These are phyloP conservation scores for Schwanniomyces sp. DNA, from an alignment of 805 yeast species.

Conservation along the genomic window DNA sequence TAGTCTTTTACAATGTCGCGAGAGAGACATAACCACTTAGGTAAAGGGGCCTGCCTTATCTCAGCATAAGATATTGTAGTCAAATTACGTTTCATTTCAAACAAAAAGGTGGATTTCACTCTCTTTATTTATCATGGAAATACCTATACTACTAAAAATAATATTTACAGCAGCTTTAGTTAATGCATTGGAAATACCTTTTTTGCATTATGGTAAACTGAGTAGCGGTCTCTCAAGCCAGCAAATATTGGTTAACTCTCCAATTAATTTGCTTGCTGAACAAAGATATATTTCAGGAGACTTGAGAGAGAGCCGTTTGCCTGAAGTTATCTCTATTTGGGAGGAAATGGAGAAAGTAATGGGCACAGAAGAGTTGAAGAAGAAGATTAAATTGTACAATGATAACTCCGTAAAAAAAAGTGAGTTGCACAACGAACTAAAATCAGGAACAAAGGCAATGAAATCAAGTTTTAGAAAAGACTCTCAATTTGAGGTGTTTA, in stretches of 20 bases:
- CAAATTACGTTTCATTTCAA: neutral
- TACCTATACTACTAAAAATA: conserved; percentile 7
- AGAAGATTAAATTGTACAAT: conserved; percentile 7
- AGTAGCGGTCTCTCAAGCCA: conserved; percentile 6
- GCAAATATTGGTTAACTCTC: neutral
- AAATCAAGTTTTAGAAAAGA: neutral
- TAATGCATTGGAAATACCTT: conserved; percentile 8
- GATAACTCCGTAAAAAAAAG: neutral
- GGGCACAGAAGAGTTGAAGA: conserved; percentile 7
- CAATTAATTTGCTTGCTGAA: neutral
- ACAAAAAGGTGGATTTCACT: neutral
- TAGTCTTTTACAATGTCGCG: neutral
- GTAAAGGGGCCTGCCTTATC: neutral
- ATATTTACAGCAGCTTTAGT: conserved; percentile 6
- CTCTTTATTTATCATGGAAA: conserved; percentile 7
- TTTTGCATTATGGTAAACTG: neutral
- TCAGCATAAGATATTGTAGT: neutral
- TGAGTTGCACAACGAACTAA: neutral
- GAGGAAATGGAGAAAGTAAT: conserved; percentile 9
- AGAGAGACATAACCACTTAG: neutral
- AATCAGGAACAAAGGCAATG: neutral
- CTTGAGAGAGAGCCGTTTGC: conserved; percentile 6
- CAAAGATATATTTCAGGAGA: neutral
- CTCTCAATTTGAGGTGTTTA: conserved; percentile 15
- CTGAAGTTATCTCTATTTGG: conserved; percentile 16